These are phyloP conservation scores for Fragaria iinumae DNA, from an alignment of 306 rosid genomes.

Conservation along the genomic window DNA sequence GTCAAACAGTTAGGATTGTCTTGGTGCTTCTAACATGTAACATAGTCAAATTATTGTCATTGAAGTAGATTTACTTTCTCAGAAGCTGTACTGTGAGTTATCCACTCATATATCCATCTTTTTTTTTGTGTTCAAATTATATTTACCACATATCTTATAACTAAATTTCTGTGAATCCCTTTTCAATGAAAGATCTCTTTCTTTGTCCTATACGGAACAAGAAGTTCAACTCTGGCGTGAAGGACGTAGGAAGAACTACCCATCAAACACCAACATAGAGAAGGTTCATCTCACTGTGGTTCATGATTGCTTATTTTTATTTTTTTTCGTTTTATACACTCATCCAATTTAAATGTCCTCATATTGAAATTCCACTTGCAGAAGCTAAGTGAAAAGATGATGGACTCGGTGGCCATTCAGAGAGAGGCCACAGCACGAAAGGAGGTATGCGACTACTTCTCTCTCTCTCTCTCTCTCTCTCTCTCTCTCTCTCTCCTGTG, in stretches of 20 bases:
- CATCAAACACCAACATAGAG: constrained; percentile 44
- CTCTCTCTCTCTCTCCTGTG: neutral
- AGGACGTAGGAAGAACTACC: constrained; percentile 73
- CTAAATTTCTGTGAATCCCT: constrained; percentile 14
- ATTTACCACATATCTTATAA: neutral
- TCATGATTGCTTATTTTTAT: constrained; percentile 5
- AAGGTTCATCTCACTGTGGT: constrained; percentile 48
- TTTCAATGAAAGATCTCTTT: constrained; percentile 45
- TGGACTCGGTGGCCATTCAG: constrained; percentile 34
- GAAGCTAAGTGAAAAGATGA: constrained; percentile 39
- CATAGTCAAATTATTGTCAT: neutral
- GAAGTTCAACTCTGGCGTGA: constrained; percentile 89
- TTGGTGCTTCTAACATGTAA: neutral
- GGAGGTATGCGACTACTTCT: constrained; percentile 43
- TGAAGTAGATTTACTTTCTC: constrained; percentile 5
- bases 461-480: neutral
- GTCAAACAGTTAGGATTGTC: neutral
- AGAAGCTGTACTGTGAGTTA: constrained; percentile 10
- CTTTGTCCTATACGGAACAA: constrained; percentile 53
- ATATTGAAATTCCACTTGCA: constrained; percentile 37
- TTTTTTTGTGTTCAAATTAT: neutral
- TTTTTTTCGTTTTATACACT: neutral
- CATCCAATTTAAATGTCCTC: constrained; percentile 31
- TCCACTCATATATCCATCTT: neutral
- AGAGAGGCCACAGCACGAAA: constrained; percentile 48